Base-by-base conservation (phyloP, 2,329 filamentous ascomycete genomes). In the Paracamarosporium sp. region DNA sequence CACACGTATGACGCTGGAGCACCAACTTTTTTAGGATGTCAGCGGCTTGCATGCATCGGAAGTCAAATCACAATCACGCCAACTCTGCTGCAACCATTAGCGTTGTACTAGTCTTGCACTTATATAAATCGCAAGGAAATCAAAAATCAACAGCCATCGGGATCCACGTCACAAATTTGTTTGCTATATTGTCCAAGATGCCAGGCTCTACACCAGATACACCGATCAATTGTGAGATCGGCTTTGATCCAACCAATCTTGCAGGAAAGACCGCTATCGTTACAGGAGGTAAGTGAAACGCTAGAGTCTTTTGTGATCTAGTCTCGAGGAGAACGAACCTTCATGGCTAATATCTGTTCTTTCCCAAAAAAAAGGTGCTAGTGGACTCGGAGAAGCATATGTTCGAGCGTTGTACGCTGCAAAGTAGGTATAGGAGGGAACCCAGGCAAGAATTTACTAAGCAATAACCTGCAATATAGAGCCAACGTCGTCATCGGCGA, bases 231-330 rank as follows among this genome's bases (percentile, higher is more conserved):
- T 55, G 53, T 44, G 44, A 55, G 15, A 20, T 57, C 33, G 50
- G 53, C 2, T 40, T 50, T 27, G 22, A 43, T 24, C 22, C 25
- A 4, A 27, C 27, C 30, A 51, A 46, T 24, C 13, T 58, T 25
- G 51, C 45, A 9, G 56, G 45, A 1, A 54, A 58, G 25, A 30
- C 50, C 3, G 56, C 31, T 15, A 54, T 58, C 20, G 51, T 58
- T n/a, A 58, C 56, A 3, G 56, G 56, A 44, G 51, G 50, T 54
- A 27, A 44, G 50, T n/a, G 8, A 45, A 27, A 24, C n/a, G 25
- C 8, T 7, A 45, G 38, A 17, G 17, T 41, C n/a, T n/a, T n/a
- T n/a, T n/a, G n/a, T n/a, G n/a, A n/a, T n/a, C n/a, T n/a, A n/a
- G n/a, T n/a, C n/a, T n/a, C n/a, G n/a, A n/a, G n/a, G n/a, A n/a